Base-by-base conservation (phyloP, 257 asterid species). In the Gentiana dahurica region DNA sequence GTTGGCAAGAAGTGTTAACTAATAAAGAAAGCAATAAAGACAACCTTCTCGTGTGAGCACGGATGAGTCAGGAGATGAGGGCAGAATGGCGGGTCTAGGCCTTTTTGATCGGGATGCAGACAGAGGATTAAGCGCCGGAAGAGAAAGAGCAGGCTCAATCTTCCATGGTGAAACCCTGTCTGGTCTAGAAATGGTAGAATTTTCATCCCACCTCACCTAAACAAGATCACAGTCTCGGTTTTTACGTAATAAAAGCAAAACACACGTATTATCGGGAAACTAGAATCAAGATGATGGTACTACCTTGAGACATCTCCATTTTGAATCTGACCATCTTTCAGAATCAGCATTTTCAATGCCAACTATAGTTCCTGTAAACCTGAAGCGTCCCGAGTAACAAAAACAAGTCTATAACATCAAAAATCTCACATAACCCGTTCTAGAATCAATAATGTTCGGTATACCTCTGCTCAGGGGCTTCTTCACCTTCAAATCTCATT, bases 401-500 rank as follows among this genome's bases (percentile, higher is more conserved):
- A 32, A 24, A 24, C 24, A 24, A n/a, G 50, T 8, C 15, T 9
- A 55, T 12, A 12, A 59, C 50, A 55, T 45, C 24, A 41, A 34
- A 8, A 1, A 10, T 3, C 44, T 33, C 12, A 62, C 12, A 32
- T 62, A 61, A 9, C 9, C 46, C 9, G 9, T 41, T 5, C 6
- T 7, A 10, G 8, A 10, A 10, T 41, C 46, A 41, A 41, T 7
- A 41, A 44, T 33, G 12, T 57, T 33, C 34, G 51, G 49, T 51
- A 57, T 73, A 90, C 98, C 98, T 84, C 80, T 87, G 98, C 73
- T 91, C 98, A 37, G 96, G 98, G 55, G 98, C 87, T 76, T 91
- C 98, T 79, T 91, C 98, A 60, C 98, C 98, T 88, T 91, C 98
- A 8, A 91, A 91, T 71, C 94, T 78, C 98, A 91, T 91, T 70